Conservation (phyloP, 805 yeast genomes). For the Cyberlindnera mississippiensis region DNA sequence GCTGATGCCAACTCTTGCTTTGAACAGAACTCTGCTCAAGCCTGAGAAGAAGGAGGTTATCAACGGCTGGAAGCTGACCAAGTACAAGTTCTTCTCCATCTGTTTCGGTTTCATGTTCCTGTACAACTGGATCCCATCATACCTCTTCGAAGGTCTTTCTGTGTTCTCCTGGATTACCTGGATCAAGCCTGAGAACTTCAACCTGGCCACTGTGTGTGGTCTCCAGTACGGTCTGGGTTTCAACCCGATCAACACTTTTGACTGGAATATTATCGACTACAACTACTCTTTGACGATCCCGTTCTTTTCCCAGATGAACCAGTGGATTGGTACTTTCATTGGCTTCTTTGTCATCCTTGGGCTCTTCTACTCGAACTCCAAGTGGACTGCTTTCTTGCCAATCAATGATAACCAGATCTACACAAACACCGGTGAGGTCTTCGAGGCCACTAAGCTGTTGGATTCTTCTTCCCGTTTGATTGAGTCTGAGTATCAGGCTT, state of each 20-base stretch:
- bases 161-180: slow-evolving; percentile 55
- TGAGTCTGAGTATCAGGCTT: slow-evolving; percentile 38
- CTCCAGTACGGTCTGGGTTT: slow-evolving; percentile 44
- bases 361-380: slow-evolving; percentile 39
- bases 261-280: slow-evolving; percentile 44
- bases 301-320: slow-evolving; percentile 33
- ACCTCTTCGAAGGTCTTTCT: slow-evolving; percentile 38
- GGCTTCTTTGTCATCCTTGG: slow-evolving; percentile 34
- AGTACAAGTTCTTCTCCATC: slow-evolving; percentile 34
- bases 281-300: slow-evolving; percentile 44
- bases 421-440: slow-evolving; percentile 47
- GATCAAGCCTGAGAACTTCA: slow-evolving; percentile 48
- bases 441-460: slow-evolving; percentile 44
- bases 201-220: slow-evolving; percentile 48
- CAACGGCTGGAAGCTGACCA: slow-evolving; percentile 33
- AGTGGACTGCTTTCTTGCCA: slow-evolving; percentile 37
- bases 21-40: slow-evolving; percentile 43
- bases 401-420: slow-evolving; percentile 46
- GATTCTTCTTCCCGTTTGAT: slow-evolving; percentile 7
- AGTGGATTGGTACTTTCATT: slow-evolving; percentile 32
- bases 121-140: slow-evolving; percentile 45
- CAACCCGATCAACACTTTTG: slow-evolving; percentile 52
- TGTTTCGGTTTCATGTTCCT: slow-evolving; percentile 33
- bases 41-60: slow-evolving; percentile 32
- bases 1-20: slow-evolving; percentile 42